Base-by-base conservation (phyloP, 176 grass and related monocot species). In the Juncus effusus region DNA sequence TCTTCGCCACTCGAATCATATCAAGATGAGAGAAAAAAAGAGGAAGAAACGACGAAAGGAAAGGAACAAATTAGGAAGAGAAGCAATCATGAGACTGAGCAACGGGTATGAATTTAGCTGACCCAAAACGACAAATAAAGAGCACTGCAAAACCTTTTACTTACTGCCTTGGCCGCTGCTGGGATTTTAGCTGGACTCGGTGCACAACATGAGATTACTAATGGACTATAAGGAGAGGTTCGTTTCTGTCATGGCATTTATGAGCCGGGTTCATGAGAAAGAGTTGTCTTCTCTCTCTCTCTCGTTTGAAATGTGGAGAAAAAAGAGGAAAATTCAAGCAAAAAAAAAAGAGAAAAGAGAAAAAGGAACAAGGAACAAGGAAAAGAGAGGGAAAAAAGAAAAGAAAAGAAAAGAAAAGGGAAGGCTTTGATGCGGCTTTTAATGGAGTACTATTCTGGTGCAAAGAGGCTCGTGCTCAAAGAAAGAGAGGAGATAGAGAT, bases 81-180 rank as follows among this genome's bases (percentile, higher is more conserved):
- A 65, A 60, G 60, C 35, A 74, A 67, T 65, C 39, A 54, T 65
- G 76, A 70, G 64, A 36, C 13, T 13, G 67, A 64, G 54, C 62
- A 15, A 75, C 47, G 54, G 60, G 66, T 83, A 55, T 57, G 54
- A 53, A 67, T 56, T 67, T 66, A 57, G 35, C 39, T 11, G 3
- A 36, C 5, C 4, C n/a, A 16, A 61, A 63, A 70, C 51, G 60
- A 54, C 60, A 55, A 53, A 83, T 4, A 45, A 53, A 50, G 51
- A 5, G 44, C 1, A 45, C 42, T 45, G 7, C 7, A 54, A 49
- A 74, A 80, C 78, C 78, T 80, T 80, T 80, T 80, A 69, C 60
- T 80, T 74, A 69, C 55, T 52, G 41, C 69, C 74, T 74, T 80
- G 47, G 69, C 28, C 55, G 14, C 78, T 55, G 67, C 49, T 41